phyloP scores from a whole-genome alignment of 495 filamentous ascomycete species.

The Poronia punctata region DNA sequence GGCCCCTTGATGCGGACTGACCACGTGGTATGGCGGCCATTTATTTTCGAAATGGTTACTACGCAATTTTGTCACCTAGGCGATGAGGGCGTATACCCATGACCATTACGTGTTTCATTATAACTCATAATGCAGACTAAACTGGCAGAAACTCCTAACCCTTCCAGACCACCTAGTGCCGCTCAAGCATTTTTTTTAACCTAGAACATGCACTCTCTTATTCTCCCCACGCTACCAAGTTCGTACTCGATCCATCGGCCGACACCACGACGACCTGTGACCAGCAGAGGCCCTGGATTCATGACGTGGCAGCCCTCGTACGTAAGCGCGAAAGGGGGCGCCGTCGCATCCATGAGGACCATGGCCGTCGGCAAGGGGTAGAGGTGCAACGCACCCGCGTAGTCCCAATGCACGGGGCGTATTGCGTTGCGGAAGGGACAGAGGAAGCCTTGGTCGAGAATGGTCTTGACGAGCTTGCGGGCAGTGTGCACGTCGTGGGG shows the following conservation, averaged over 20 bases:
- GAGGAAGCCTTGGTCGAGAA: constrained; percentile 87
- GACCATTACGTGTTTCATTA: too few species aligned
- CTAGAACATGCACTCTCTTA: constrained; percentile 41
- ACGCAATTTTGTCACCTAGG: too few species aligned
- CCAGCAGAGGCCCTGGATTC: constrained; percentile 77
- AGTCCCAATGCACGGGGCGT: constrained; percentile 86
- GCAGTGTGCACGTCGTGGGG: constrained; percentile 52
- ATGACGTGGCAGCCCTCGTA: constrained; percentile 95
- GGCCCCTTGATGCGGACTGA: too few species aligned
- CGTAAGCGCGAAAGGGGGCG: constrained; percentile 71
- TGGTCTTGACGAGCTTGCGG: constrained; percentile 81
- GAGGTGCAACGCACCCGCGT: constrained; percentile 59
- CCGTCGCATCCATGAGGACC: constrained; percentile 73
- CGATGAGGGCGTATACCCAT: too few species aligned
- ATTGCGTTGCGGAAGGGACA: constrained; percentile 72
- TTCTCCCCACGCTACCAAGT: constrained; percentile 43
- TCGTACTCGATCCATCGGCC: constrained; percentile 86
- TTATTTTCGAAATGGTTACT: too few species aligned
- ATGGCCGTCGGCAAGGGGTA: constrained; percentile 84
- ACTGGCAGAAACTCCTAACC: too few species aligned
- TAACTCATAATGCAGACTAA: too few species aligned
- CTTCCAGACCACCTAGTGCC: too few species aligned
- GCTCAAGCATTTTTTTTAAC: too few species aligned
- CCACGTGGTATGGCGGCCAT: too few species aligned
- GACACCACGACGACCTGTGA: constrained; percentile 51